A percentile compares a stretch with the other conserved stretches of the same genome.
These are phyloP conservation scores for Mortierella claussenii DNA, from an alignment of 192 early-diverging fungal species.

Conservation along the genomic window DNA sequence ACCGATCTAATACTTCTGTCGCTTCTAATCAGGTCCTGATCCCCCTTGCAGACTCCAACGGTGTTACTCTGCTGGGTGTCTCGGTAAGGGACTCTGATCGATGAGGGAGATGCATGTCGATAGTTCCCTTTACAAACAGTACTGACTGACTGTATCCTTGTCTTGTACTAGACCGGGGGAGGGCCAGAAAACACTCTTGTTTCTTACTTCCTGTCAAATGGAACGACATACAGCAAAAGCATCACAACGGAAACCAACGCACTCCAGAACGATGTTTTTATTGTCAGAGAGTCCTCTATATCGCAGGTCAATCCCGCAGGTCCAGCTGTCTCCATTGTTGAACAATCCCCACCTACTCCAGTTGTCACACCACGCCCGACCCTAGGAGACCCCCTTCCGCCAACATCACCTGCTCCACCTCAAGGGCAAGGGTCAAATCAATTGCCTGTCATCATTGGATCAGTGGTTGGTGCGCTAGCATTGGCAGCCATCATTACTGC, in stretches of 20 bases:
- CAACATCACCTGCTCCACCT: background rate
- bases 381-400: background rate
- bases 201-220: background rate
- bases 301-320: conserved; percentile 8
- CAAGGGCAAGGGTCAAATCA: background rate
- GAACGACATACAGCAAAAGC: background rate
- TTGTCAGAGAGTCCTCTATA: background rate
- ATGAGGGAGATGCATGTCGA: too few relatives aligned
- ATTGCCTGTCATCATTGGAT: conserved; percentile 17
- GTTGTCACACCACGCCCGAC: too few relatives aligned
- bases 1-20: background rate
- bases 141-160: too few relatives aligned
- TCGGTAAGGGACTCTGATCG: too few relatives aligned
- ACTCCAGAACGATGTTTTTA: background rate
- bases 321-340: background rate
- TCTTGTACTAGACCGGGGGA: too few relatives aligned
- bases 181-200: conserved; percentile 2
- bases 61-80: conserved; percentile 5
- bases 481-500: background rate
- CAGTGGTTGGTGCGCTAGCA: conserved; percentile 3
- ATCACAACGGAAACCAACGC: background rate
- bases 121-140: too few relatives aligned
- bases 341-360: background rate
- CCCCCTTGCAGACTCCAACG: background rate
- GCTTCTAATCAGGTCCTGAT: background rate